phyloP scores from a whole-genome alignment of 495 filamentous ascomycete species.

The Rusavskia elegans region DNA sequence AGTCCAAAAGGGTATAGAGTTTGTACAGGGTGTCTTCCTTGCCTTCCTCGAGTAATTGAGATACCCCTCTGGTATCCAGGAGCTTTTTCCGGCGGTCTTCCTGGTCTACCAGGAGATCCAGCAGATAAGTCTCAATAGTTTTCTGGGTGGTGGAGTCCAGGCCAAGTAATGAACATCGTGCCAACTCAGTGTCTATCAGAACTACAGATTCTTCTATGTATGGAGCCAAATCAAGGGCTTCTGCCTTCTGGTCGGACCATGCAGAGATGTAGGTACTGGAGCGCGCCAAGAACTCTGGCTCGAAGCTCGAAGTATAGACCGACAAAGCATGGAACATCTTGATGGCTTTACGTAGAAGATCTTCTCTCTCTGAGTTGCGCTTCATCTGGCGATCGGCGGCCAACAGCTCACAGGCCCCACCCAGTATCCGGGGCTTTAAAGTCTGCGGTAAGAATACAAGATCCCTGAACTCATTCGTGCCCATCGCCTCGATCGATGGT shows the following conservation, averaged over 20 bases:
- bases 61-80: slow-evolving; percentile 43
- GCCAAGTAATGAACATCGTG: slow-evolving; percentile 59
- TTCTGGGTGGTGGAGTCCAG: slow-evolving; percentile 71
- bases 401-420: slow-evolving; percentile 63
- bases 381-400: slow-evolving; percentile 47
- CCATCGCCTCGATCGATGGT: slow-evolving; percentile 41
- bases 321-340: slow-evolving; percentile 67
- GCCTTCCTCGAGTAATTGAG: slow-evolving; percentile 48
- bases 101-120: slow-evolving; percentile 41
- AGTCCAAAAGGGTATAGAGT: slow-evolving; percentile 61
- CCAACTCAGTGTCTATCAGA: slow-evolving; percentile 53
- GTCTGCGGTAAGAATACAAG: slow-evolving; percentile 37
- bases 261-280: slow-evolving; percentile 46
- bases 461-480: slow-evolving; percentile 39
- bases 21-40: slow-evolving; percentile 50
- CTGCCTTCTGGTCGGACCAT: slow-evolving; percentile 48
- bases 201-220: slow-evolving; percentile 53
- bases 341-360: slow-evolving; percentile 52
- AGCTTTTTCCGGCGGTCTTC: slow-evolving; percentile 35
- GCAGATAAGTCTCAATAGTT: slow-evolving; percentile 39
- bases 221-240: slow-evolving; percentile 38
- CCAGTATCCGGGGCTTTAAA: slow-evolving; percentile 39
- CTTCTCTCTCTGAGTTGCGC: slow-evolving; percentile 28
- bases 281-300: slow-evolving; percentile 50
- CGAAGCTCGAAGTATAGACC: slow-evolving; percentile 64